Evolutionary conservation across 169 alveolate genomes (phyloP).

Genomic region (Blepharisma undulans): DNA sequence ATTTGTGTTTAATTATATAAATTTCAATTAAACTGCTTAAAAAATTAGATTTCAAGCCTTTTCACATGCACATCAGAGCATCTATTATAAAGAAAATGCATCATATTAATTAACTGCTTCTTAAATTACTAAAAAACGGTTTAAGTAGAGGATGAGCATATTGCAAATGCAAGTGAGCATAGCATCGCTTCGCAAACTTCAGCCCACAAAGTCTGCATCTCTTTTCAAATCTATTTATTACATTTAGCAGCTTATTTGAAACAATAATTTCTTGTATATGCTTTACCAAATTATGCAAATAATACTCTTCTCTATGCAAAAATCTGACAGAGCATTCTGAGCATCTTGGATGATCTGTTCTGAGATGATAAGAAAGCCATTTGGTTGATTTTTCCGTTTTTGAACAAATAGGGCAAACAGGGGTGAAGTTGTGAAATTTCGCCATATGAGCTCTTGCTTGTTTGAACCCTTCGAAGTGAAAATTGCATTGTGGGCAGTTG

Average conservation of each 20-base stretch:
- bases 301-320: neutral
- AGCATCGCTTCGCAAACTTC: neutral
- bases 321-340: neutral
- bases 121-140: neutral
- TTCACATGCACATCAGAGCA: too few relatives aligned
- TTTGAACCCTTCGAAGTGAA: neutral
- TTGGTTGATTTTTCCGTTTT: neutral
- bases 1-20: too few relatives aligned
- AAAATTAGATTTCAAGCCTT: too few relatives aligned
- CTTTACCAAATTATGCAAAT: neutral
- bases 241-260: neutral
- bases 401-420: neutral
- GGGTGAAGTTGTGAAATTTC: neutral
- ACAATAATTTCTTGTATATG: neutral
- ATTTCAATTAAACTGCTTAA: too few relatives aligned
- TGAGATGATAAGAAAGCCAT: neutral
- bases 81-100: too few relatives aligned
- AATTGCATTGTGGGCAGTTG: neutral
- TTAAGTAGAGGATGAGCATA: neutral
- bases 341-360: neutral
- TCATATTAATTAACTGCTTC: neutral
- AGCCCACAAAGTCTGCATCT: neutral
- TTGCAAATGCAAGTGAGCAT: neutral
- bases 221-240: neutral
- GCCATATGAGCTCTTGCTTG: neutral